Evolutionary conservation across 306 rosid genomes (phyloP).

Genomic region (Pachyrhizus erosus): DNA sequence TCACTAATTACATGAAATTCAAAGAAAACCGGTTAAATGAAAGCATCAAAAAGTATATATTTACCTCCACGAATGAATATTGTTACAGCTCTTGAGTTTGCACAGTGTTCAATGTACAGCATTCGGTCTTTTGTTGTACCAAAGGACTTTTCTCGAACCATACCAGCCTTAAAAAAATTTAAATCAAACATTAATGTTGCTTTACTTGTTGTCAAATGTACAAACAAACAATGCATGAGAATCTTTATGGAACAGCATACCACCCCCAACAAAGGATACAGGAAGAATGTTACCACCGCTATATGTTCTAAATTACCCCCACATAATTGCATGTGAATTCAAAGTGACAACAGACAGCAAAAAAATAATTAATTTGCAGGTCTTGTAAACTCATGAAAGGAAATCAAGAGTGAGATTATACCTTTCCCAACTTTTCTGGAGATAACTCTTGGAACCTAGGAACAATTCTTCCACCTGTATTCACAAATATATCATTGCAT

Average conservation of each 20-base stretch:
- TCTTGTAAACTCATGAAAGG: background rate
- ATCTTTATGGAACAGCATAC: background rate
- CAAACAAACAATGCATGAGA: background rate
- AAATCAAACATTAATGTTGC: conserved; percentile 9
- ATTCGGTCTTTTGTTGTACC: conserved; percentile 98
- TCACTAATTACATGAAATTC: background rate
- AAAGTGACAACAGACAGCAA: background rate
- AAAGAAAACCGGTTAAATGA: background rate
- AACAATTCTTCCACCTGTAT: conserved; percentile 95
- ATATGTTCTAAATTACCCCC: background rate
- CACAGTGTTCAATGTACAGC: conserved; percentile 97
- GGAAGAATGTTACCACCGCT: conserved; percentile 13
- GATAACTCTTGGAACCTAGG: conserved; percentile 98
- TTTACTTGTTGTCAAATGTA: background rate
- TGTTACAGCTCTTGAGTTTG: conserved; percentile 95
- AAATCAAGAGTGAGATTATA: conserved; percentile 40
- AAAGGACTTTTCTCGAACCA: conserved; percentile 93
- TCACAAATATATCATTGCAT: conserved; percentile 34
- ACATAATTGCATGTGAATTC: background rate
- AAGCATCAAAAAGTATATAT: conserved; percentile 6
- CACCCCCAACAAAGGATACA: conserved; percentile 20
- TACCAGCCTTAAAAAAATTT: conserved; percentile 69
- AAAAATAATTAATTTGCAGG: background rate
- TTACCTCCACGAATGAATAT: conserved; percentile 93
- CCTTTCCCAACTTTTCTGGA: conserved; percentile 93